Base-by-base conservation (phyloP, 805 yeast genomes). In the Saturnispora sanitii region DNA sequence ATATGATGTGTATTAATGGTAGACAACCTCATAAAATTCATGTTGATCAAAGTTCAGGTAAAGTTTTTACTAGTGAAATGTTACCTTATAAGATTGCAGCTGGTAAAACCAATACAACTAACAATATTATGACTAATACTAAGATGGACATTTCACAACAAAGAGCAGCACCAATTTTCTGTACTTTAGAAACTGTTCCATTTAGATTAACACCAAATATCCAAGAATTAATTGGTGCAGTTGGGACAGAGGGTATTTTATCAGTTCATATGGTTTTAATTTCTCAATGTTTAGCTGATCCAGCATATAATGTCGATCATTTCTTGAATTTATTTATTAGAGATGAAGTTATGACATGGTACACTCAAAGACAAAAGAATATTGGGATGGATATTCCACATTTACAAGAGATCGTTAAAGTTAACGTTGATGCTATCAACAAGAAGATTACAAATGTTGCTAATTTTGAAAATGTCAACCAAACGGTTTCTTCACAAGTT, bases 281-380 rank as follows among this genome's bases (percentile, higher is more conserved):
- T 55, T 92, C 96, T 1, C 75, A 85, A 54, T 88, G 95, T 4
- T 67, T 94, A 47, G 72, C 90, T 8, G 95, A 87, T 53, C 94
- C 95, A 1, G 95, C 87, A 51, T 83, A 85, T 47, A 96, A 90
- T 50, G 68, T 92, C 59, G 95, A 83, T 53, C 94, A 87, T 46
- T 87, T 82, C 60, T 64, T 92, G 62, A 84, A 95, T n/a, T 68
- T 92, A 49, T 90, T 92, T 63, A 95, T 94, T 17, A 77, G 97
- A 43, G 98, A 92, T 62, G 99, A 92, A 61, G 82, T 90, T 15
- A 77, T 88, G 38, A 79, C 95, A 1, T 90, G 96, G 97, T 88
- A 81, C 58, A 77, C 88, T 30, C 94, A 83, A 56, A 77, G 80
- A 52, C 95, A 87, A 54, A 75, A 87, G 44, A 77, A 92, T 9